phyloP scores from a whole-genome alignment of 768 basidiomycete species.

The Lentinus tigrinus region DNA sequence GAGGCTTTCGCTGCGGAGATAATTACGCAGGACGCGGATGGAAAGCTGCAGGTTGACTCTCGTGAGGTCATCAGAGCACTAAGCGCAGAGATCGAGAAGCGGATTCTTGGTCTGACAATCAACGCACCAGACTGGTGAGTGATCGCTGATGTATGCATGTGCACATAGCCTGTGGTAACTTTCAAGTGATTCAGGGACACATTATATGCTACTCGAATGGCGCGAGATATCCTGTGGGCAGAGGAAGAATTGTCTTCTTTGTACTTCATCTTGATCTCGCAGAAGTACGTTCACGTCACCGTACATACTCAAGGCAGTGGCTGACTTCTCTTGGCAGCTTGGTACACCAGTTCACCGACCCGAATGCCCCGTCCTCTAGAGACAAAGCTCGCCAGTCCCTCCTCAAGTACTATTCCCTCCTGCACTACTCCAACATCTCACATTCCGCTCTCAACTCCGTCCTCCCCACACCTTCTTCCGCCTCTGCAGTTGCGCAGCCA shows the following conservation, averaged over 20 bases:
- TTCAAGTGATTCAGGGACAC: slow-evolving; percentile 64
- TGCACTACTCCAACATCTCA: slow-evolving; percentile 76
- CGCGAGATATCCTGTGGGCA: slow-evolving; percentile 80
- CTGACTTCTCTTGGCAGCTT: slow-evolving; percentile 45
- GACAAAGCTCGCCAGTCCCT: slow-evolving; percentile 60
- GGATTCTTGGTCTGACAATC: slow-evolving; percentile 72
- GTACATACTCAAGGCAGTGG: neutral
- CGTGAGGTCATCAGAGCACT: slow-evolving; percentile 82
- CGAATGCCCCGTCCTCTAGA: slow-evolving; percentile 55
- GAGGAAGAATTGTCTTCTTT: slow-evolving; percentile 69
- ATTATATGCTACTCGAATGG: slow-evolving; percentile 83
- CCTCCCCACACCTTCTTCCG: slow-evolving; percentile 67
- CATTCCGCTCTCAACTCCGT: slow-evolving; percentile 72
- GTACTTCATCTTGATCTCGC: slow-evolving; percentile 77
- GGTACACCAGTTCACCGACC: slow-evolving; percentile 77
- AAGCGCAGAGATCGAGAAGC: slow-evolving; percentile 68
- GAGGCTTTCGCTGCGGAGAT: slow-evolving; percentile 74
- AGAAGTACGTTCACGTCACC: slow-evolving; percentile 57
- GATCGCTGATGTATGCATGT: neutral
- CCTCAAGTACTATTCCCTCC: slow-evolving; percentile 82
- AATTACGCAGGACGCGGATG: slow-evolving; percentile 47
- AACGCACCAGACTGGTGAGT: slow-evolving; percentile 92
- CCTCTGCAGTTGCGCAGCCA: slow-evolving; percentile 33
- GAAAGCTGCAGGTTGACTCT: slow-evolving; percentile 36
- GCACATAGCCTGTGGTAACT: neutral